Evolutionary conservation across 148 eudicot genomes (phyloP).

Genomic region (Chenopodium suecicum): DNA sequence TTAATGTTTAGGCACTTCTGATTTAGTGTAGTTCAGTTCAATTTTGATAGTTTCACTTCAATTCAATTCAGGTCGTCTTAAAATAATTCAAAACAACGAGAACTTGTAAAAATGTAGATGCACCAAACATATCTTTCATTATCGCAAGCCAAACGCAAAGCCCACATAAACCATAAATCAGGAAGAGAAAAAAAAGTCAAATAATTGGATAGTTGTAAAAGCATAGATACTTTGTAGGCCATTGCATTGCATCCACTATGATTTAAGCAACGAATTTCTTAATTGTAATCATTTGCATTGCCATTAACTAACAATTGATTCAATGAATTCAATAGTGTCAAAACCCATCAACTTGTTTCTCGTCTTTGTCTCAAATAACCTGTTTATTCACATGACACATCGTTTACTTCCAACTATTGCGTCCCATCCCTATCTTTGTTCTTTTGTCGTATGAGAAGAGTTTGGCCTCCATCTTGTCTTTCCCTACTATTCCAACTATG

Average conservation of each 20-base stretch:
- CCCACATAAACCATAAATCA: too few species aligned
- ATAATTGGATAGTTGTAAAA: too few species aligned
- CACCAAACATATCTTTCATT: too few species aligned
- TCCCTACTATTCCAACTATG: neutral
- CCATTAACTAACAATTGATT: constrained; percentile 3
- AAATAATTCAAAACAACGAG: too few species aligned
- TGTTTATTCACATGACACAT: constrained; percentile 6
- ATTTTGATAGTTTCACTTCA: too few species aligned
- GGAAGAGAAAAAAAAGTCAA: too few species aligned
- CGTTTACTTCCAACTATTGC: neutral
- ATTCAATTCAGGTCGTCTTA: too few species aligned
- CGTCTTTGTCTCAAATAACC: neutral
- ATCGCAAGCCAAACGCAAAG: too few species aligned
- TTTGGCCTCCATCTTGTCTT: constrained; percentile 2
- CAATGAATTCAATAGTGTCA: neutral
- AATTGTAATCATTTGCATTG: constrained; percentile 5
- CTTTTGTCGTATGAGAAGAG: neutral
- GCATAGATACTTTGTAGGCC: constrained; percentile 4
- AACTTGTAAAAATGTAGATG: too few species aligned
- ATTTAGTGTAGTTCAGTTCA: too few species aligned
- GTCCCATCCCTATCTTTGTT: neutral
- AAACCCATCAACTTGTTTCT: constrained; percentile 12
- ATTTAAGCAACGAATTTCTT: constrained; percentile 1
- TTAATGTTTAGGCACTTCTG: too few species aligned
- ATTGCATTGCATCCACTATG: neutral